These are phyloP conservation scores for Malus hybrid DNA, from an alignment of 331 rosid species.

Conservation along the genomic window DNA sequence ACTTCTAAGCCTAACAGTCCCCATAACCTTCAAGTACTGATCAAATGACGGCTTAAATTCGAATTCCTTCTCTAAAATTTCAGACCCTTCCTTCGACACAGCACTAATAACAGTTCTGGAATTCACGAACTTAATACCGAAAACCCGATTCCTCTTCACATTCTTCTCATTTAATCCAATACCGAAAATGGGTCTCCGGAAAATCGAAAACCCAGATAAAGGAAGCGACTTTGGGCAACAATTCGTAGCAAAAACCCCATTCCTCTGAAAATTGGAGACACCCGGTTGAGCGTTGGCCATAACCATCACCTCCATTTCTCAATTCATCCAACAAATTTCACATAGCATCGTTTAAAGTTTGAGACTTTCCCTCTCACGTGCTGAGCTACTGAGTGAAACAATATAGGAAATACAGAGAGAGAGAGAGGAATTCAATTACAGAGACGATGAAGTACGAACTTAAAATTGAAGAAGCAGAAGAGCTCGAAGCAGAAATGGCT, in stretches of 20 bases:
- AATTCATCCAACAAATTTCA: background rate
- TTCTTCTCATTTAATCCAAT: constrained; percentile 19
- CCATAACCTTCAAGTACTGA: constrained; percentile 80
- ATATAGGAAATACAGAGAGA: background rate
- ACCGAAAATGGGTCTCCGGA: constrained; percentile 28
- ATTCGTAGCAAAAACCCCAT: constrained; percentile 24
- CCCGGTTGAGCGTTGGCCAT: constrained; percentile 33
- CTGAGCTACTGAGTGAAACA: background rate
- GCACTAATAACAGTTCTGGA: constrained; percentile 27
- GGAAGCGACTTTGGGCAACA: constrained; percentile 19
- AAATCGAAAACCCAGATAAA: constrained; percentile 25
- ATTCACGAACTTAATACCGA: constrained; percentile 14
- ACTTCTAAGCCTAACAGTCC: constrained; percentile 37
- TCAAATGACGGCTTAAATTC: constrained; percentile 76
- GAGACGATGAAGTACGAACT: background rate
- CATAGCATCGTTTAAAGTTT: background rate
- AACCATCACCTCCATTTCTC: constrained; percentile 10
- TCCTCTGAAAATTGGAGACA: constrained; percentile 29
- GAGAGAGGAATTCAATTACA: background rate
- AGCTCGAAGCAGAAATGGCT: background rate
- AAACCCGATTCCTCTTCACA: constrained; percentile 5
- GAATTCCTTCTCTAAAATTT: constrained; percentile 37
- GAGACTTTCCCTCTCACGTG: background rate
- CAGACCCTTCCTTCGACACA: constrained; percentile 32
- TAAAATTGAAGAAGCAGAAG: background rate